Percentiles rank a stretch among this genome's conserved stretches.
Evolutionary conservation across 148 eudicot genomes (phyloP).

Genomic region (Heliamphora exappendiculata): DNA sequence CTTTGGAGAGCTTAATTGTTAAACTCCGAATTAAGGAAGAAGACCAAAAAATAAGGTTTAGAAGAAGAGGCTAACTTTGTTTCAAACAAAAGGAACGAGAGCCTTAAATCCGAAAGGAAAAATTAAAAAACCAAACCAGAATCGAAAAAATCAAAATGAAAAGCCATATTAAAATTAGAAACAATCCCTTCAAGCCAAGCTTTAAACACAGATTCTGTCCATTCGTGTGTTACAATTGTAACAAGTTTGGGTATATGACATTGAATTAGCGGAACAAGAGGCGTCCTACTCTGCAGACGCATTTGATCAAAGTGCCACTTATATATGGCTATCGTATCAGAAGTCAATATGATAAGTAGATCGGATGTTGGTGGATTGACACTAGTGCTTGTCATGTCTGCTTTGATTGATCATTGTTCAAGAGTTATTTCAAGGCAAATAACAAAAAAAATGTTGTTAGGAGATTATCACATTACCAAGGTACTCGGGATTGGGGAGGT

Average conservation of each 20-base stretch:
- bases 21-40: background rate
- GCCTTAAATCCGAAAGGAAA: background rate
- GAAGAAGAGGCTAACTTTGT: background rate
- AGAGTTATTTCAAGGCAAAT: background rate
- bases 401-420: no score
- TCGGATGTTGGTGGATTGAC: conserved; percentile 13
- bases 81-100: background rate
- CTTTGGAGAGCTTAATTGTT: background rate
- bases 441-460: no score
- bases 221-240: background rate
- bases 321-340: conserved; percentile 2
- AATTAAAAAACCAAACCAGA: background rate
- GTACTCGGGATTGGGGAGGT: background rate
- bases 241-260: background rate
- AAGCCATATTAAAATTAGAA: background rate
- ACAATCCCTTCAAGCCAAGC: background rate
- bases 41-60: background rate
- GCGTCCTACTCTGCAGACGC: background rate
- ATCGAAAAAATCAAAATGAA: background rate
- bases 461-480: background rate
- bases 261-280: background rate
- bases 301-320: background rate
- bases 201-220: background rate
- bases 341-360: background rate
- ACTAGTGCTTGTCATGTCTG: background rate